Evolutionary conservation across 345 rosid genomes (phyloP).

Genomic region (Brassica nigra): DNA sequence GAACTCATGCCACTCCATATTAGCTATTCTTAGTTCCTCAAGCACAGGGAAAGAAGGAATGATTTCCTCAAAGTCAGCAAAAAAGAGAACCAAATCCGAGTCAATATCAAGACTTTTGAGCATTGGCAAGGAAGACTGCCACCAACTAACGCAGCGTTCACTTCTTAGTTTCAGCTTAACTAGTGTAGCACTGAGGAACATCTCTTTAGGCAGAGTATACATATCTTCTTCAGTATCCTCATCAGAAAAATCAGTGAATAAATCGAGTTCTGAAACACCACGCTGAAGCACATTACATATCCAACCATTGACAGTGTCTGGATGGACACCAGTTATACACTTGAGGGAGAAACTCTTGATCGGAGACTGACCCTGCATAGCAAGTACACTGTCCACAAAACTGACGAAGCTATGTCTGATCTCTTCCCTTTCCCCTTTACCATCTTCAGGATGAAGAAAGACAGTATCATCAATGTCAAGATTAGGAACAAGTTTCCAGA

Average conservation of each 20-base stretch:
- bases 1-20: neutral
- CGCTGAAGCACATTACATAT: neutral
- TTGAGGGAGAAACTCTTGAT: neutral
- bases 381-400: constrained; percentile 4
- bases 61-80: neutral
- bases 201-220: neutral
- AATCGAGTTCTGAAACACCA: constrained; percentile 12
- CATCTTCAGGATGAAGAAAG: neutral
- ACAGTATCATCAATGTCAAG: neutral
- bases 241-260: neutral
- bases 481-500: neutral
- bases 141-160: neutral
- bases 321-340: neutral
- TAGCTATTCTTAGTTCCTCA: neutral
- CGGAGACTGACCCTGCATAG: neutral
- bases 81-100: too few relatives aligned
- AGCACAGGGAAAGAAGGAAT: constrained; percentile 8
- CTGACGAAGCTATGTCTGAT: neutral
- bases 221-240: neutral
- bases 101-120: neutral
- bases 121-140: neutral
- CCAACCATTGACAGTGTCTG: constrained; percentile 1
- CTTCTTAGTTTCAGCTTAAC: neutral
- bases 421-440: neutral
- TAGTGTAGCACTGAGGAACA: neutral